Base-by-base conservation (phyloP, 2,329 filamentous ascomycete species). In the Ophiostoma australiae region DNA sequence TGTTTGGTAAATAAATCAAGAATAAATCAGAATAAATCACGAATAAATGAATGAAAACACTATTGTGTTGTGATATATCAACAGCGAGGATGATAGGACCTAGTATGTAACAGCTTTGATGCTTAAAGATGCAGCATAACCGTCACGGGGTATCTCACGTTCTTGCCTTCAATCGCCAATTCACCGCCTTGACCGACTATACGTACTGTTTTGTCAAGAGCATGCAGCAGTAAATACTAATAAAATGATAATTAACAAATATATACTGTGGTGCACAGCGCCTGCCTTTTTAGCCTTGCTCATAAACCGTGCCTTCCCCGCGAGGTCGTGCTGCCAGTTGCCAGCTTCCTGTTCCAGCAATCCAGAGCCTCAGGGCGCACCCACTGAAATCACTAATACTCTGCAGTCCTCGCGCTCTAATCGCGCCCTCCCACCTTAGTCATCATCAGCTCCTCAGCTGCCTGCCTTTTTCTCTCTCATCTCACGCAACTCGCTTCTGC, bases 371-470 rank as follows among this genome's bases (percentile, higher is more conserved):
- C 61, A 65, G 61, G 61, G 61, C 61, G 61, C 31, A 65, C 61
- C 61, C 33, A 37, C 61, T 65, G 61, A 27, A 61, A 61, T 48
- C 44, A n/a, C 23, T 13, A 27, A 27, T 27, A 61, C 23, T 23
- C n/a, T 5, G 10, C 4, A 4, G 20, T 48, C 15, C 52, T 31
- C 52, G 17, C 52, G 58, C 27, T 20, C 52, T 58, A 13, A 58
- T 58, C 23, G 52, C 52, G 20, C 23, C 39, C 66, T 41, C 66
- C 66, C 66, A 67, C 66, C 23, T 67, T 67, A 67, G 66, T 67
- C 66, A 67, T 31, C 58, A 63, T 17, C 58, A 63, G 58, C 23
- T 48, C 66, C 37, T 41, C 66, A 67, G 39, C 37, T 67, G 17
- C 63, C 33, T 48, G 44, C 44, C 44, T 48, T 66, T 66, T 66